These are phyloP conservation scores for Aspergillus sclerotioniger DNA, from an alignment of 495 filamentous ascomycete genomes.

Conservation along the genomic window DNA sequence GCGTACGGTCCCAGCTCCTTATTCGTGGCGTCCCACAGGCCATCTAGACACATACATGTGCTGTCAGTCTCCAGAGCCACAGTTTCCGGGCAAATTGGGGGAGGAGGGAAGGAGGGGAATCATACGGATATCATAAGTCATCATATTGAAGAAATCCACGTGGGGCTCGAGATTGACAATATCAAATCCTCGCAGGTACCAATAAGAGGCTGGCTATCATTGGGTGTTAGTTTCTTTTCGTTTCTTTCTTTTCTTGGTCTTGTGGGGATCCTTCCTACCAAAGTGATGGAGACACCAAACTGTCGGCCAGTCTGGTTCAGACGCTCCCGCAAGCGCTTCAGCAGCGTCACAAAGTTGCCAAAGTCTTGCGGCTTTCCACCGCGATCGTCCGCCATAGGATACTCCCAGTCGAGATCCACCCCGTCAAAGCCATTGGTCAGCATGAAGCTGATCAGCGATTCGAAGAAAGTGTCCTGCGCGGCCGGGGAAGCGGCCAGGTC, in stretches of 20 bases:
- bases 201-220: conserved; percentile 22
- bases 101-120: too few relatives aligned
- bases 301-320: conserved; percentile 18
- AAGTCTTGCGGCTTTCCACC: conserved; percentile 37
- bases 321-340: conserved; percentile 40
- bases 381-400: conserved; percentile 40
- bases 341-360: conserved; percentile 39
- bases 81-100: too few relatives aligned
- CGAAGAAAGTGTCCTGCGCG: conserved; percentile 45
- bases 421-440: conserved; percentile 50
- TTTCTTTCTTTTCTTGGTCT: not conserved
- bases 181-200: conserved; percentile 45
- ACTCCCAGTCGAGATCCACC: conserved; percentile 59
- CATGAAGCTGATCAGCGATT: conserved; percentile 41
- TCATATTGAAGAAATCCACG: conserved; percentile 48
- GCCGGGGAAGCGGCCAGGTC: conserved; percentile 26
- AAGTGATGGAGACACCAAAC: conserved; percentile 35
- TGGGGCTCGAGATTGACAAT: conserved; percentile 33
- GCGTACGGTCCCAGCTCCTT: conserved; percentile 21
- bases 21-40: conserved; percentile 22
- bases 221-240: not conserved
- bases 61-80: too few relatives aligned
- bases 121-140: conserved; percentile 42
- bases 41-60: conserved; percentile 15
- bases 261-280: conserved; percentile 16